A percentile compares a stretch with the other conserved stretches of the same genome.
Evolutionary conservation across 108 stramenopile species (phyloP).

Genomic region (Schizochytrium sp.): DNA sequence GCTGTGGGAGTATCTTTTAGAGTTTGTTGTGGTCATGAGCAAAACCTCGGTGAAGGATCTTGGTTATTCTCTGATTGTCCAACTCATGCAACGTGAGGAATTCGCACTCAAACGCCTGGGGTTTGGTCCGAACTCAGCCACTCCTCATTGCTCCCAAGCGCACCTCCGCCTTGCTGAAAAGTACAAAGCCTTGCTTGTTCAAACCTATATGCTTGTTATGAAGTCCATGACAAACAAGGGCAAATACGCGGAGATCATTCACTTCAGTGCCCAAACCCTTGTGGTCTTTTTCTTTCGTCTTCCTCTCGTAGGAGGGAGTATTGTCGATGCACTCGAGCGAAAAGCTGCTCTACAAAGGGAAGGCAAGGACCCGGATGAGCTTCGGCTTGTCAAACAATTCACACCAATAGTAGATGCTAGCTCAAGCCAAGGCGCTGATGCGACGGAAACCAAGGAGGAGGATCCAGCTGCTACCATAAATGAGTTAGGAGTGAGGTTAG

Average conservation of each 20-base stretch:
- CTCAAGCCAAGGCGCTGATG: background rate
- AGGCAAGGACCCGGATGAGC: conserved; percentile 31
- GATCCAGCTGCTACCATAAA: no score
- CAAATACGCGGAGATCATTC: conserved; percentile 56
- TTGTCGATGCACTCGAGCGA: conserved; percentile 46
- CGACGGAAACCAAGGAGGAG: background rate
- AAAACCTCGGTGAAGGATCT: conserved; percentile 45
- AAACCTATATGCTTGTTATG: conserved; percentile 53
- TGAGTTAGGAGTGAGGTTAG: no score
- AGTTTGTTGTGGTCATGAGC: conserved; percentile 56
- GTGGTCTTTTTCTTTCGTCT: conserved; percentile 54
- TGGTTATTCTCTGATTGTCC: conserved; percentile 43
- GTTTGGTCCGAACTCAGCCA: background rate
- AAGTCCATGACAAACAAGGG: conserved; percentile 60
- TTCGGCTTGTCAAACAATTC: background rate
- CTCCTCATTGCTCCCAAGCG: background rate
- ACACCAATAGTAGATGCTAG: background rate
- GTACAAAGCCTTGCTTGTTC: conserved; percentile 42
- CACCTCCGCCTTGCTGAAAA: conserved; percentile 19
- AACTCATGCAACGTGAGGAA: conserved; percentile 56
- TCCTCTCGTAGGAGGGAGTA: conserved; percentile 49
- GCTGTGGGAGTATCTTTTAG: conserved; percentile 59
- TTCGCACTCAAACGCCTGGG: conserved; percentile 15
- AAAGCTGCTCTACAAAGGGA: conserved; percentile 49
- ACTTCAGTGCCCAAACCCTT: conserved; percentile 56